phyloP scores from a whole-genome alignment of 1,284 basidiomycete species.

The Gomphus sp. region DNA sequence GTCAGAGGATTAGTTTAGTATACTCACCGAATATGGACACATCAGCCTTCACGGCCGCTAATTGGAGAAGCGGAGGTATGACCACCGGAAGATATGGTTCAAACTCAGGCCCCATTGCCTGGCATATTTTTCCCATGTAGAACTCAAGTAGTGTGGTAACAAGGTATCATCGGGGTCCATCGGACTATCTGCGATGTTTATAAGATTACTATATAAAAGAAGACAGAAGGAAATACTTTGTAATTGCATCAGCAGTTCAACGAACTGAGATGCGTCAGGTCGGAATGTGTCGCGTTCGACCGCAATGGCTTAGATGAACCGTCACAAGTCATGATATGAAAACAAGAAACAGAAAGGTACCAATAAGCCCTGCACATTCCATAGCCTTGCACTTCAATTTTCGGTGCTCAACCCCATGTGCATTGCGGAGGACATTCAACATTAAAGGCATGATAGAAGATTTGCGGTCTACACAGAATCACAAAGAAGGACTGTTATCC shows the following conservation, averaged over 20 bases:
- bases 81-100: constrained; percentile 77
- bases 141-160: constrained; percentile 58
- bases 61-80: constrained; percentile 67
- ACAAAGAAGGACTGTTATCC: too few relatives aligned
- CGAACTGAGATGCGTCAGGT: constrained; percentile 62
- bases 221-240: constrained; percentile 32
- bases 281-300: constrained; percentile 71
- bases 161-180: constrained; percentile 57
- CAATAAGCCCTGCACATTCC: constrained; percentile 75
- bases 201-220: not conserved
- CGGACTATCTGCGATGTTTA: constrained; percentile 40
- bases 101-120: constrained; percentile 72
- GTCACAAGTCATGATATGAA: not conserved
- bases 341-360: not conserved
- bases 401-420: constrained; percentile 53
- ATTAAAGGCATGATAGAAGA: constrained; percentile 67
- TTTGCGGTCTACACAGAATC: too few relatives aligned
- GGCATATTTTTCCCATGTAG: constrained; percentile 78
- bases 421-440: constrained; percentile 60
- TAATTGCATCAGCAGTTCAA: too few relatives aligned
- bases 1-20: constrained; percentile 3
- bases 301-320: constrained; percentile 51
- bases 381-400: constrained; percentile 72
- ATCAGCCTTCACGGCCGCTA: constrained; percentile 73
- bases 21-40: constrained; percentile 61